Base-by-base conservation (phyloP, 1,284 basidiomycete species). In the Schizophyllum amplum region DNA sequence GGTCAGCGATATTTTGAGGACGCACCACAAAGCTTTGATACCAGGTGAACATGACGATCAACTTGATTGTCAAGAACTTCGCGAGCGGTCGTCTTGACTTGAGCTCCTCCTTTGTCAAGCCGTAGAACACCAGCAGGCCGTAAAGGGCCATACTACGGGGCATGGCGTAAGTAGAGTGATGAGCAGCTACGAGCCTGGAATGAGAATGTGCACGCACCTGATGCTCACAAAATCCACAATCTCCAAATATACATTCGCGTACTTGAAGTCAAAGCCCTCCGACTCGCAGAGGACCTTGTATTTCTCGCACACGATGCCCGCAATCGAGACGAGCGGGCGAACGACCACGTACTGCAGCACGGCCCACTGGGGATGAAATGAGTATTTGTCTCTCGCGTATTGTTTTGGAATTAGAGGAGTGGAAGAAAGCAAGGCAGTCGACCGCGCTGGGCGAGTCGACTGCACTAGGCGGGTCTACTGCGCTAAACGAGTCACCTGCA, bases 41-140 rank as follows among this genome's bases (percentile, higher is more conserved):
- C 67, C 89, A 91, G 0, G 89, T 91, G 66, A 88, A 85, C 81
- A 94, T 87, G 53, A 94, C 87, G 58, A 92, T 90, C 27, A 92
- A 71, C 71, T 94, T 94, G 75, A 92, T 92, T 9, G 81, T 72
- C 60, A 92, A 64, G 68, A 94, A 94, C 71, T 94, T 94, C 15
- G 87, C 82, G 25, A 94, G 73, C 17, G 92, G 93, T 24, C 84
- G 77, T n/a, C 82, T 77, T 20, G 85, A 90, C 56, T 69, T 73
- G 5, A 95, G 77, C 64, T 94, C 91, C 7, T 89, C 83, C 59
- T 85, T 82, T 49, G 84, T 90, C 47, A 94, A 76, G 15, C 79
- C 86, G 65, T 93, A 94, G 67, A 92, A 92, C n/a, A 91, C 62
- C 24, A 94, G 68, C 3, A 92, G 72, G 6, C 90, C 90, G 63